These are phyloP conservation scores for Sequoiadendron giganteum DNA, from an alignment of 75 land plant genomes.

Conservation along the genomic window DNA sequence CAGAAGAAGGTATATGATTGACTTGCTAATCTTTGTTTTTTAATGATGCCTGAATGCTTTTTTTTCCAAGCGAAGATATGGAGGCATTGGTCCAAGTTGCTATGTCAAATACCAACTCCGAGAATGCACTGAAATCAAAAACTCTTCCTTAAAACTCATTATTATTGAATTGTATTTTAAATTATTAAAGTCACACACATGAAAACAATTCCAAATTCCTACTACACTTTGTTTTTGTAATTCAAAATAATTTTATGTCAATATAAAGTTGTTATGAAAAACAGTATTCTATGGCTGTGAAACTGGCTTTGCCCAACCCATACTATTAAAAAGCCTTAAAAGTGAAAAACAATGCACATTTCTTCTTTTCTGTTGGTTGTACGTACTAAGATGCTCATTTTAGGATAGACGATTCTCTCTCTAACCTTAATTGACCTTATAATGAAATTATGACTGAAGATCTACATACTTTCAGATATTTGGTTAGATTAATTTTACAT, in stretches of 20 bases:
- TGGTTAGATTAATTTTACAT: not conserved
- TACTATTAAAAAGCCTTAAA: too few species aligned
- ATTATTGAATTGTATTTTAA: too few species aligned
- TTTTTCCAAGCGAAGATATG: not conserved
- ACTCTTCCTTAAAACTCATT: not conserved
- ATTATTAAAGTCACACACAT: too few species aligned
- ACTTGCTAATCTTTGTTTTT: not conserved
- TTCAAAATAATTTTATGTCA: not conserved
- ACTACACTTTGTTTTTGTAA: not conserved
- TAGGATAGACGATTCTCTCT: not conserved
- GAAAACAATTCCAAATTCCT: too few species aligned
- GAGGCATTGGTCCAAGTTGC: not conserved
- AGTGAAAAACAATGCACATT: not conserved
- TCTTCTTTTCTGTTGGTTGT: not conserved
- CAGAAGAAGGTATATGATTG: constrained; percentile 42
- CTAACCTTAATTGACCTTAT: not conserved
- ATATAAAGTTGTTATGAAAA: too few species aligned
- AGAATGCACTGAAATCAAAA: not conserved
- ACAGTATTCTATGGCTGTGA: not conserved
- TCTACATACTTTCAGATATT: not conserved
- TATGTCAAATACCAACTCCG: too few species aligned
- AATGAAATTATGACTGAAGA: not conserved
- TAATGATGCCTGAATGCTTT: not conserved
- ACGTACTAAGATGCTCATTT: not conserved
- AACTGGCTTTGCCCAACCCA: not conserved